Evolutionary conservation across 2,329 filamentous ascomycete genomes (phyloP).

Genomic region (Fusarium liriodendri): DNA sequence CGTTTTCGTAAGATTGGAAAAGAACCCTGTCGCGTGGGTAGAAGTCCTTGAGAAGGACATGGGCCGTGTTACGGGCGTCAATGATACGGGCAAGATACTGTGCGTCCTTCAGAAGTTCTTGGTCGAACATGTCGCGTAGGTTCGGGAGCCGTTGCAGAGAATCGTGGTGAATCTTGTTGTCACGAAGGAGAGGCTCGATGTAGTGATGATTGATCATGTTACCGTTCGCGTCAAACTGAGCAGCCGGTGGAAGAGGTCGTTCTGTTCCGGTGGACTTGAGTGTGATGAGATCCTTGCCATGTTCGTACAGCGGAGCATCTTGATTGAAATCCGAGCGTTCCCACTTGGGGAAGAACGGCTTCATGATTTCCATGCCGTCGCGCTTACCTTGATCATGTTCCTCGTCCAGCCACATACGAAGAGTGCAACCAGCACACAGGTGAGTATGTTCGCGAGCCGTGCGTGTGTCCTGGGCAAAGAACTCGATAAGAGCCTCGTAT

Average conservation of each 20-base stretch:
- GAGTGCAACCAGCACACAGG: slow-evolving; percentile 46
- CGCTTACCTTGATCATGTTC: slow-evolving; percentile 46
- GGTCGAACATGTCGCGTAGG: neutral
- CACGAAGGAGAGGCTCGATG: slow-evolving; percentile 30
- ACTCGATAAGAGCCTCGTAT: slow-evolving; percentile 46
- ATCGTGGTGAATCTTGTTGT: slow-evolving; percentile 45
- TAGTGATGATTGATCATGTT: slow-evolving; percentile 7
- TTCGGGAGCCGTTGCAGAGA: slow-evolving; percentile 45
- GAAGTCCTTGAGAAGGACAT: slow-evolving; percentile 2
- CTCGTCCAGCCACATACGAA: slow-evolving; percentile 45
- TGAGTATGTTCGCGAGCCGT: slow-evolving; percentile 19
- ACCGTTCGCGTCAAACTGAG: slow-evolving; percentile 25
- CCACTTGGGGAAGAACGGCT: slow-evolving; percentile 44
- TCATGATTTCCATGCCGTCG: slow-evolving; percentile 29
- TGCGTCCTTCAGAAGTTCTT: neutral
- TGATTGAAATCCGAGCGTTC: slow-evolving; percentile 41
- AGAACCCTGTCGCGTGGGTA: neutral
- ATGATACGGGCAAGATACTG: slow-evolving; percentile 24
- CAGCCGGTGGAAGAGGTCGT: slow-evolving; percentile 6
- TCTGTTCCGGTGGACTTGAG: slow-evolving; percentile 28
- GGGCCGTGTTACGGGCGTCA: slow-evolving; percentile 33
- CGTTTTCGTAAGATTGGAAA: neutral
- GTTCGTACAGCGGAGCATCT: slow-evolving; percentile 45
- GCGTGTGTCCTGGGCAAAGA: slow-evolving; percentile 36
- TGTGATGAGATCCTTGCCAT: slow-evolving; percentile 32